phyloP scores from a whole-genome alignment of 371 early-diverging fungal genomes.

The Circinella minor region DNA sequence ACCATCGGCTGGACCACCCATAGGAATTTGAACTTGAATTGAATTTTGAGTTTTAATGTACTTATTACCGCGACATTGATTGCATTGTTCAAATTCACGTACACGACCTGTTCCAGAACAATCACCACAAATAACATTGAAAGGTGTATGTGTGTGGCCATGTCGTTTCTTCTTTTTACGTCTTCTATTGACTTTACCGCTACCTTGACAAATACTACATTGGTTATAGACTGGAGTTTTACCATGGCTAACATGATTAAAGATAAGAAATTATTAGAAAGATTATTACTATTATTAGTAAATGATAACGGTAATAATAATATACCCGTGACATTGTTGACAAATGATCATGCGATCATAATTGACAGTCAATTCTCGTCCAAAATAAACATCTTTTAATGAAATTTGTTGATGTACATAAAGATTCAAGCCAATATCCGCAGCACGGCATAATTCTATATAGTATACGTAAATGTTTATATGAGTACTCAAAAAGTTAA shows the following conservation, averaged over 20 bases:
- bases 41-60: background rate
- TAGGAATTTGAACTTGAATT: background rate
- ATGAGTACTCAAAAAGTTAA: no score
- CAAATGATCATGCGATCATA: constrained; percentile 52
- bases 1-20: constrained; percentile 9
- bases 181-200: constrained; percentile 32
- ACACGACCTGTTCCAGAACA: background rate
- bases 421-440: constrained; percentile 74
- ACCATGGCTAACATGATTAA: background rate
- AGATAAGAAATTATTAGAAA: no score
- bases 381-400: constrained; percentile 87
- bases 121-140: background rate
- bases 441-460: background rate
- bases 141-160: no score
- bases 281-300: no score
- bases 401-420: constrained; percentile 63
- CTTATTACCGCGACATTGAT: background rate
- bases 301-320: no score
- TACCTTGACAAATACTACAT: constrained; percentile 32
- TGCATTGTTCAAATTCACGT: background rate
- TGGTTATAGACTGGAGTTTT: constrained; percentile 44
- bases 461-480: background rate
- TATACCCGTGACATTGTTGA: constrained; percentile 65
- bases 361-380: constrained; percentile 25
- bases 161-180: constrained; percentile 3